These are phyloP conservation scores for Aspergillus sp. DNA, from an alignment of 2,329 filamentous ascomycete genomes.

Conservation along the genomic window DNA sequence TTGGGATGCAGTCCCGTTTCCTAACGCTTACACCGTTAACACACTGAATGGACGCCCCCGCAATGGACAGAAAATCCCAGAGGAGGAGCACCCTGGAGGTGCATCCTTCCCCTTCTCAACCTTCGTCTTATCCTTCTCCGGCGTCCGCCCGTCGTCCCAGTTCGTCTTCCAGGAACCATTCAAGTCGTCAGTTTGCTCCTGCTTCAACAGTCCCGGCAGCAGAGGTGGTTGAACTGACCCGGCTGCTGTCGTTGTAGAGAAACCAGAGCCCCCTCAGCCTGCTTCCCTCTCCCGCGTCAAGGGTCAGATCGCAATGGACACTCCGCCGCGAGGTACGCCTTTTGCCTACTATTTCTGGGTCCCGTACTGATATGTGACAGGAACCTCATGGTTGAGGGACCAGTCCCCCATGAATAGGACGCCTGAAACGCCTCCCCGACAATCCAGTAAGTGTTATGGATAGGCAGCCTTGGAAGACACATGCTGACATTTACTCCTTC, in stretches of 20 bases:
- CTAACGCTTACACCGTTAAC: conserved; percentile 7
- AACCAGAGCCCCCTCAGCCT: conserved; percentile 17
- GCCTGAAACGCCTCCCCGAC: conserved; percentile 15
- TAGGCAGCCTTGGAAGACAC: conserved; percentile 7
- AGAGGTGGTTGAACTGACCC: conserved; percentile 9
- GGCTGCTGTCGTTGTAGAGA: conserved; percentile 8
- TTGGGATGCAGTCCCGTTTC: conserved; percentile 4
- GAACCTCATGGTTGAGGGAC: conserved; percentile 23
- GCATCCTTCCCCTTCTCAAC: conserved; percentile 14
- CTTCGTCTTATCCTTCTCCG: conserved; percentile 16
- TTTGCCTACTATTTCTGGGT: not conserved
- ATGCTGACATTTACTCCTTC: too few species aligned
- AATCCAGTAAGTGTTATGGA: conserved; percentile 13
- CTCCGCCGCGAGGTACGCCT: conserved; percentile 16
- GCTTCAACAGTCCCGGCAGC: not conserved
- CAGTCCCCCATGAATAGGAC: conserved; percentile 16
- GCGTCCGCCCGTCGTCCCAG: conserved; percentile 8
- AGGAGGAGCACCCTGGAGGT: conserved; percentile 16
- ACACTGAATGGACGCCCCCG: conserved; percentile 2
- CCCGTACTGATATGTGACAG: conserved; percentile 6
- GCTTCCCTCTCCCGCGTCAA: conserved; percentile 24
- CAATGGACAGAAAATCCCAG: conserved; percentile 16
- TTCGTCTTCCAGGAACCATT: conserved; percentile 11
- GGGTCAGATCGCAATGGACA: conserved; percentile 22
- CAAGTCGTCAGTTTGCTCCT: conserved; percentile 6